Base-by-base conservation (phyloP, 495 filamentous ascomycete species). In the Penicillium maclennaniae region DNA sequence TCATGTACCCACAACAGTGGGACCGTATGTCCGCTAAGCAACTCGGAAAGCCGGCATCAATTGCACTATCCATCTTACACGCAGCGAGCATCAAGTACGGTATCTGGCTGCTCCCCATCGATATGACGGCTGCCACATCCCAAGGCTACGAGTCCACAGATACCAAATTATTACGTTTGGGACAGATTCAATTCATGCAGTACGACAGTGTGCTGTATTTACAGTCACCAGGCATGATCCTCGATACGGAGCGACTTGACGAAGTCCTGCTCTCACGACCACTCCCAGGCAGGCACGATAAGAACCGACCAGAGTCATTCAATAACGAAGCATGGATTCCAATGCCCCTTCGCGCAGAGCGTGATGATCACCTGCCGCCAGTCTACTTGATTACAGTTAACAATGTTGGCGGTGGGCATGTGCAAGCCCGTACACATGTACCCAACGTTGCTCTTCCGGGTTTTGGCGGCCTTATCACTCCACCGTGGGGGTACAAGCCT, bases 1-100 rank as follows among this genome's bases (percentile, higher is more conserved):
- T 77, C 45, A 74, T 77, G 72, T 77, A 77, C 56, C 74, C 74
- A 19, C 60, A 66, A 45, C 68, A 74, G 60, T 77, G 74, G 74
- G 74, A 77, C 43, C 36, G 59, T 27, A 66, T 66, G 58, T 58
- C 60, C 3, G 39, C 58, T 6, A 56, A 52, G 20, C 51, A 58
- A 15, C 53, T 71, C 8, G 57, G 70, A 0, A 55, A 62, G 20
- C 49, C 65, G 0, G 62, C 70, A 38, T 57, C 65, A 7, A 51
- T 47, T 15, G 72, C 72, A 0, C 58, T 77, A 5, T 66, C 70
- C 7, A 58, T 70, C 21, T 55, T 77, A 17, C 70, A 67, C 34
- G 53, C 60, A 20, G 72, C 74, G 6, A 72, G 68, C 43, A 62
- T 65, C 31, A 70, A 74, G 50, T 74, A 77, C 48, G 67, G 56